Evolutionary conservation across 371 early-diverging fungal species (phyloP).

Genomic region (Rhizopus stolonifer): DNA sequence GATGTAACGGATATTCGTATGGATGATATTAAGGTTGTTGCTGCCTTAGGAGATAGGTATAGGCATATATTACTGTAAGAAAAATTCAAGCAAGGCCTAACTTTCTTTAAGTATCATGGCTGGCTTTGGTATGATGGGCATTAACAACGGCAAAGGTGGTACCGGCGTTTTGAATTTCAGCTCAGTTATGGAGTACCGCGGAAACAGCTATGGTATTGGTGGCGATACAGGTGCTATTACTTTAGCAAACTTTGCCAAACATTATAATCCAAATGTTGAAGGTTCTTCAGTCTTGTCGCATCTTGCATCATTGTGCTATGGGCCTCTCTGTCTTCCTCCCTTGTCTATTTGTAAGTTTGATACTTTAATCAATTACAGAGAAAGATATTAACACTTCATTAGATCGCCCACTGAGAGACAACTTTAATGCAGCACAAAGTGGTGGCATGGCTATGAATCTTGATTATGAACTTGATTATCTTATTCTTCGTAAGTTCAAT

Average conservation of each 20-base stretch:
- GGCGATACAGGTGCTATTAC: conserved; percentile 29
- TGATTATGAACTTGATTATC: conserved; percentile 30
- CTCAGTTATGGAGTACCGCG: conserved; percentile 27
- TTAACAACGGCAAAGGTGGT: conserved; percentile 14
- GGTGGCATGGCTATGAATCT: conserved; percentile 32
- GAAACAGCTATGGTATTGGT: conserved; percentile 36
- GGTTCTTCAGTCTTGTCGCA: conserved; percentile 31
- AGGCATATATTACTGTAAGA: background rate
- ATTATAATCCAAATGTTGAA: conserved; percentile 24
- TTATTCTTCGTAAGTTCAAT: conserved; percentile 27
- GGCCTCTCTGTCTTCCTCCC: conserved; percentile 5
- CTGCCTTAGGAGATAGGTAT: conserved; percentile 26
- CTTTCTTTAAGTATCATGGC: conserved; percentile 23
- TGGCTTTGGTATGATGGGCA: conserved; percentile 28
- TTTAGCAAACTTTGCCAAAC: conserved; percentile 27
- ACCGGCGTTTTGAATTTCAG: conserved; percentile 19
- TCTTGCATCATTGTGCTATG: conserved; percentile 16
- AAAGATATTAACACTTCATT: background rate
- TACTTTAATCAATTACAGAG: background rate
- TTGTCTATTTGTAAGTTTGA: conserved; percentile 9
- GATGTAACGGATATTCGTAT: conserved; percentile 27
- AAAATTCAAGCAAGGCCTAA: background rate
- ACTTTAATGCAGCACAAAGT: conserved; percentile 37
- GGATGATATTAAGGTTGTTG: conserved; percentile 29
- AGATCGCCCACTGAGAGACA: conserved; percentile 30